Evolutionary conservation across 768 basidiomycete genomes (phyloP), one percentile per base, ranked within the genome.

Genomic region (Neoboletus magnificus): DNA sequence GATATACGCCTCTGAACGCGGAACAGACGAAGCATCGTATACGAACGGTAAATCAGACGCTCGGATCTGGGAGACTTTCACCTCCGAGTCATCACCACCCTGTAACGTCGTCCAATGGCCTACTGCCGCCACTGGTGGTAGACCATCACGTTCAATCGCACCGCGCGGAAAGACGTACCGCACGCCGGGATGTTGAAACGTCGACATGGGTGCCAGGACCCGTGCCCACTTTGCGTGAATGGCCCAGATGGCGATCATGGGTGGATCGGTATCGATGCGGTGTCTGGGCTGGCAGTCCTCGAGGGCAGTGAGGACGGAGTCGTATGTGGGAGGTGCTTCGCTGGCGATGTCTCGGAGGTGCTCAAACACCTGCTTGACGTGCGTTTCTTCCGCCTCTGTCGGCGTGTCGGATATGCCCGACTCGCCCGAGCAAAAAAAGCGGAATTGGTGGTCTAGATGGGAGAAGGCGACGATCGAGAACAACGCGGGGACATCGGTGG

Each of bases 381-480:
- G 63, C 4, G 42, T 37, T 33, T 59, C 25, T 37, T 62, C 62
- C 2, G 6, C 50, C 27, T 55, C 41, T 11, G 42, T 58, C 7
- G 53, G 56, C 9, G 20, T 25, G 9, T 51, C 45, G n/a, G 25
- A 7, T 2, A 33, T 12, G 10, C 29, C 36, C 18, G 58, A 56
- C 1, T 60, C 57, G 29, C 39, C 52, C 1, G 62, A 64, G 23
- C 66, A 70, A 40, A 66, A 66, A 22, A 56, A 54, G 25, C 30
- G 22, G 39, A 58, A 66, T 4, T 58, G 57, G 16, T 54, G 48
- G 23, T 45, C 57, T 10, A 44, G 2, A 44, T 57, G 55, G 27
- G 60, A 64, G 37, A 59, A 61, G n/a, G 29, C 15, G 22, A 58
- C 23, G 25, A 67, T 45, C 10, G 70, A 70, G 54, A 63, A 67